Percentiles rank a stretch among this genome's conserved stretches.
Evolutionary conservation across 495 filamentous ascomycete genomes (phyloP).

Genomic region (Penicillium waksmanii): DNA sequence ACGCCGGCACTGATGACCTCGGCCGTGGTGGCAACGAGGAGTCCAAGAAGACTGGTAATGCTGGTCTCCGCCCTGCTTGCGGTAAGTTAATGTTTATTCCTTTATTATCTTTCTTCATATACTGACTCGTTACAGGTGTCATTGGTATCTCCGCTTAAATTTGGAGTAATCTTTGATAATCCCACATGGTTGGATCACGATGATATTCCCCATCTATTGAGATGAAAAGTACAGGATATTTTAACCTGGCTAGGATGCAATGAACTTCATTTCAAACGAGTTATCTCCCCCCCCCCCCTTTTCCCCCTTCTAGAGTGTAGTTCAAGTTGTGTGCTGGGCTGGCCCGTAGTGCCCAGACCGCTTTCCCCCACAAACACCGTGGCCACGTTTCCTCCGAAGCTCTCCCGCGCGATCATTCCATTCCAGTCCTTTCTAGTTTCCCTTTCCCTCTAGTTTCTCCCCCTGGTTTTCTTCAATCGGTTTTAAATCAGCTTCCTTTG

Average conservation of each 20-base stretch:
- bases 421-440: conserved; percentile 18
- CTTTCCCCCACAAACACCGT: conserved; percentile 38
- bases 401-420: conserved; percentile 20
- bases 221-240: conserved; percentile 30
- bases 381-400: conserved; percentile 36
- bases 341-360: conserved; percentile 23
- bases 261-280: conserved; percentile 25
- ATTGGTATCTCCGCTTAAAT: conserved; percentile 78
- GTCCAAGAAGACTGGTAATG: conserved; percentile 97
- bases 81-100: conserved; percentile 55
- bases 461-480: conserved; percentile 9
- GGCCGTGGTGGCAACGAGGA: conserved; percentile 87
- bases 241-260: conserved; percentile 31
- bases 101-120: neutral
- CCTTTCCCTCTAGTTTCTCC: conserved; percentile 15
- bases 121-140: conserved; percentile 58
- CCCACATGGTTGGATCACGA: conserved; percentile 21
- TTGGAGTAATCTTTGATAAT: conserved; percentile 5
- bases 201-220: conserved; percentile 20
- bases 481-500: conserved; percentile 18
- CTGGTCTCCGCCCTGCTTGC: conserved; percentile 88
- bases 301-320: neutral
- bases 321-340: neutral
- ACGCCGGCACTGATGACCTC: conserved; percentile 93
- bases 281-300: neutral